These are phyloP conservation scores for Psilocybe azurescens DNA, from an alignment of 768 basidiomycete genomes.

Conservation along the genomic window DNA sequence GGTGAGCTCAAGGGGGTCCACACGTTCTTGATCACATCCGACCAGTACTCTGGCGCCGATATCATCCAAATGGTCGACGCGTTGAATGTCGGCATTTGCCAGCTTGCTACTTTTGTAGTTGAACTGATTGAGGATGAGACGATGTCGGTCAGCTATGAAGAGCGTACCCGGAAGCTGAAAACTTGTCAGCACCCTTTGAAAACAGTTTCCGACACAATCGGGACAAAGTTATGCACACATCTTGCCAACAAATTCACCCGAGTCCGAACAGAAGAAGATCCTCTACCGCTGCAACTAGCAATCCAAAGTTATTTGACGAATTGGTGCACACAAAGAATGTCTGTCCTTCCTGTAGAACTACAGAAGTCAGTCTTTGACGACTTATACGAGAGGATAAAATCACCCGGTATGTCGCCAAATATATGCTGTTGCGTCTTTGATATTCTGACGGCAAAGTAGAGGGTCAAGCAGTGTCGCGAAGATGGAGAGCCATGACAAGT, in stretches of 20 bases:
- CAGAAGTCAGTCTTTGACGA: background rate
- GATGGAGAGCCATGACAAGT: constrained; percentile 12
- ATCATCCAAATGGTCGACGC: constrained; percentile 42
- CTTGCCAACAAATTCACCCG: constrained; percentile 16
- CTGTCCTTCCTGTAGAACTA: constrained; percentile 4
- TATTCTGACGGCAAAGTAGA: background rate
- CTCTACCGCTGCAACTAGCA: constrained; percentile 28
- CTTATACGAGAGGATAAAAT: constrained; percentile 19
- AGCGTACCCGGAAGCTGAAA: constrained; percentile 1
- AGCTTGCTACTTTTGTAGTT: constrained; percentile 48
- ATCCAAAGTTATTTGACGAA: constrained; percentile 21
- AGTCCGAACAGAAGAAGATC: constrained; percentile 19
- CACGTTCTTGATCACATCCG: constrained; percentile 48
- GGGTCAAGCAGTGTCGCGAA: constrained; percentile 2
- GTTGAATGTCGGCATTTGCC: constrained; percentile 54
- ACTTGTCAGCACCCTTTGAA: background rate
- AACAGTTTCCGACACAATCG: constrained; percentile 9
- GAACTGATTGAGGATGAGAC: constrained; percentile 30
- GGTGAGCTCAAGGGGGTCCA: constrained; percentile 48
- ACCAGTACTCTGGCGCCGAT: constrained; percentile 49
- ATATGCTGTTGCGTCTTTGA: no score
- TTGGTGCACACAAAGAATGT: constrained; percentile 16
- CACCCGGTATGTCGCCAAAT: constrained; percentile 11
- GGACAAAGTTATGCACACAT: constrained; percentile 19
- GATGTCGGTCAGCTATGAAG: constrained; percentile 5